These are phyloP conservation scores for Priceomyces carsonii DNA, from an alignment of 805 yeast species.

Conservation along the genomic window DNA sequence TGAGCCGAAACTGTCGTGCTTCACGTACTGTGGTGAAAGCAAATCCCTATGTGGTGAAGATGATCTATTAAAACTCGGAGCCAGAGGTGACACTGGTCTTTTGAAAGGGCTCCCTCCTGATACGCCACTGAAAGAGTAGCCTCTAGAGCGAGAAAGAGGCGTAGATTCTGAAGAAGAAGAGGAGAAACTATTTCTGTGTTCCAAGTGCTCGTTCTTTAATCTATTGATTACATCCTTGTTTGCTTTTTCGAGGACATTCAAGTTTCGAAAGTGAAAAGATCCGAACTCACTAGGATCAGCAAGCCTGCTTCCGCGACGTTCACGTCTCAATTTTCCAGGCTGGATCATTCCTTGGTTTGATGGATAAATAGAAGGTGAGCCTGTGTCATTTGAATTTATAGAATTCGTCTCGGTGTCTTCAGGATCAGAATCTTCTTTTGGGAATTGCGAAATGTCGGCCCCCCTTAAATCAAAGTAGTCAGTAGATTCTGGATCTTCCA, in stretches of 20 bases:
- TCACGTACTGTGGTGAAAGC: constrained; percentile 16
- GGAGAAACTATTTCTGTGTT: constrained; percentile 52
- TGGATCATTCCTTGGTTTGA: not conserved
- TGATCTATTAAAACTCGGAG: constrained; percentile 15
- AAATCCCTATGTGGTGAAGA: constrained; percentile 27
- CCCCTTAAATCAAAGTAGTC: constrained; percentile 93
- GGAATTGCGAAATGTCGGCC: constrained; percentile 68
- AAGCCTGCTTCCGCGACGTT: constrained; percentile 70
- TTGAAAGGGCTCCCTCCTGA: constrained; percentile 41
- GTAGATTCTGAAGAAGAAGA: constrained; percentile 49
- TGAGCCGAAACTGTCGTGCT: constrained; percentile 34
- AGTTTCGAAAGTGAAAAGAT: constrained; percentile 83
- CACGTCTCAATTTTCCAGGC: constrained; percentile 40
- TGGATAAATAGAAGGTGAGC: constrained; percentile 14
- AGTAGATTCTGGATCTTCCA: constrained; percentile 80
- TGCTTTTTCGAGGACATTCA: constrained; percentile 88
- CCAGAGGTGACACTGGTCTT: constrained; percentile 48
- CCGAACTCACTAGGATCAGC: constrained; percentile 86
- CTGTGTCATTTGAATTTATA: constrained; percentile 17
- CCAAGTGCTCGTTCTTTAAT: constrained; percentile 79
- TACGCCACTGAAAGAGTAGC: constrained; percentile 27
- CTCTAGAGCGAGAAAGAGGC: constrained; percentile 37
- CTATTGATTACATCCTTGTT: constrained; percentile 90
- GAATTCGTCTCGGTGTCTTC: constrained; percentile 26
- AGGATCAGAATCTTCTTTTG: constrained; percentile 45